phyloP scores from a whole-genome alignment of 371 early-diverging fungal species.

The Rhizopus delemar region DNA sequence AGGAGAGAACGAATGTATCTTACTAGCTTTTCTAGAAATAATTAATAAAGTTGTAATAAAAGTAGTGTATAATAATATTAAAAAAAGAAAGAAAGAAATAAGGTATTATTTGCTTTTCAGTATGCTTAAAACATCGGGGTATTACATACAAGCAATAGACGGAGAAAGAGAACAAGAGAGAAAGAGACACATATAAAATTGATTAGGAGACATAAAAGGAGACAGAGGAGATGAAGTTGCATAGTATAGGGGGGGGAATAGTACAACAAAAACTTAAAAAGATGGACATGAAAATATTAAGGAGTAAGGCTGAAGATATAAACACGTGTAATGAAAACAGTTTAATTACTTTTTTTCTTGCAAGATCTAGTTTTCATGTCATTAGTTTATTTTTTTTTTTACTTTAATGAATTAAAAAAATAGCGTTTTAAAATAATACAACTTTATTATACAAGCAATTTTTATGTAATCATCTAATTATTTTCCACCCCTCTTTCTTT shows the following conservation, averaged over 20 bases:
- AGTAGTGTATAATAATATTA: constrained; percentile 6
- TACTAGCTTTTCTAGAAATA: constrained; percentile 2
- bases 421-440: too few species aligned
- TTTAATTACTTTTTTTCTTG: too few species aligned
- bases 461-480: too few species aligned
- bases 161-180: not conserved
- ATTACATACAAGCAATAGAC: too few species aligned
- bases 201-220: constrained; percentile 2
- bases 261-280: constrained; percentile 1
- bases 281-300: not conserved
- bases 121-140: not conserved
- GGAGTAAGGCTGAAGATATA: too few species aligned
- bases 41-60: not conserved
- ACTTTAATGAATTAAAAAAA: too few species aligned
- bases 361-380: too few species aligned
- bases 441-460: too few species aligned
- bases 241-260: not conserved
- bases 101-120: not conserved
- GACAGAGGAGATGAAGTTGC: not conserved
- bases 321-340: too few species aligned
- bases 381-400: too few species aligned
- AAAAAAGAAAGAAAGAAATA: constrained; percentile 12
- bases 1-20: not conserved
- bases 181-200: not conserved
- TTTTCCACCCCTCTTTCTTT: too few species aligned